A percentile compares a stretch with the other conserved stretches of the same genome.
Evolutionary conservation across 768 basidiomycete species (phyloP).

Genomic region (Butyriboletus loyo): DNA sequence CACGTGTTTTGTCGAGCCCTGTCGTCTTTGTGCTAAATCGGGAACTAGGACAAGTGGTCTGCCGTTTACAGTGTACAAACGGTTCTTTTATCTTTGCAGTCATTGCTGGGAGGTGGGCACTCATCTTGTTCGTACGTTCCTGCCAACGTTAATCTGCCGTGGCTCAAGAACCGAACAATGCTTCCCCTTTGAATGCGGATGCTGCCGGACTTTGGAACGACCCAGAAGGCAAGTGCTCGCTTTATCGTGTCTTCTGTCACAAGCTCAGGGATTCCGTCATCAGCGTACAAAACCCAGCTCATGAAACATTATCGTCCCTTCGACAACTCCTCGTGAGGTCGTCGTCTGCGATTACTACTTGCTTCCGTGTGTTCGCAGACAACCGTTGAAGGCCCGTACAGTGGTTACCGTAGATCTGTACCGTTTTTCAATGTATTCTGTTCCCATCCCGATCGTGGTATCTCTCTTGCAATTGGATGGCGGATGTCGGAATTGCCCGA

Average conservation of each 20-base stretch:
- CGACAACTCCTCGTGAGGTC: slow-evolving; percentile 35
- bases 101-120: slow-evolving; percentile 77
- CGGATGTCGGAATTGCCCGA: not conserved
- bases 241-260: not conserved
- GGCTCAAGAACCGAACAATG: slow-evolving; percentile 82
- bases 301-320: slow-evolving; percentile 68
- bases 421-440: slow-evolving; percentile 10
- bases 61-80: slow-evolving; percentile 92
- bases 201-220: slow-evolving; percentile 79
- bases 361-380: not conserved
- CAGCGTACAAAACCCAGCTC: slow-evolving; percentile 71
- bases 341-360: not conserved
- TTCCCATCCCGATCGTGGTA: not conserved
- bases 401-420: slow-evolving; percentile 15
- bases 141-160: not conserved
- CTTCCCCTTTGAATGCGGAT: slow-evolving; percentile 84
- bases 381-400: not conserved
- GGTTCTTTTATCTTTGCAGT: slow-evolving; percentile 83
- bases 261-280: not conserved
- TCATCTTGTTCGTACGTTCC: not conserved
- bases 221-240: slow-evolving; percentile 49
- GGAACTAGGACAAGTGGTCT: slow-evolving; percentile 81
- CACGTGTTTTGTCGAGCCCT: slow-evolving; percentile 21
- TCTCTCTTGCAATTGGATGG: not conserved
- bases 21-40: slow-evolving; percentile 5